Evolutionary conservation across 2,329 filamentous ascomycete genomes (phyloP).

Genomic region (Exophiala sp.): DNA sequence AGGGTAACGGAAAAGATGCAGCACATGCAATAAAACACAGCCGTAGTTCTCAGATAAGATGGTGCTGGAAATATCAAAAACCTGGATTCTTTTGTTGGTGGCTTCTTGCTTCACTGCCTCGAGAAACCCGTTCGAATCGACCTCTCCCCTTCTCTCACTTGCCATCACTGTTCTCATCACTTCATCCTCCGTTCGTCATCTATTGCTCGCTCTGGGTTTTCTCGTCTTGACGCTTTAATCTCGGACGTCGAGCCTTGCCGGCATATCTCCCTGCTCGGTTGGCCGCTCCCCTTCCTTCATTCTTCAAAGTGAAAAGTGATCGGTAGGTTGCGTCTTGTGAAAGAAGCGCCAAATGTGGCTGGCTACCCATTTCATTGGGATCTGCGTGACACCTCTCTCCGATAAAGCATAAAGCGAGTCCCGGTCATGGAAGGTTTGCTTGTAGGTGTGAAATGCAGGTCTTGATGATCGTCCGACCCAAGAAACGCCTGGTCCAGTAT

Average conservation of each 20-base stretch:
- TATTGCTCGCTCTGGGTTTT: not conserved
- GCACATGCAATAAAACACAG: too few relatives aligned
- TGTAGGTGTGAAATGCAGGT: not conserved
- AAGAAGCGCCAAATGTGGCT: conserved; percentile 8
- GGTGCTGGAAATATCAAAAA: not conserved
- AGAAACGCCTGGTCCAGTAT: not conserved
- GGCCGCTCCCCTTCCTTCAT: conserved; percentile 5
- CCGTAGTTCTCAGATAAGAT: too few relatives aligned
- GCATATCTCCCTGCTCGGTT: conserved; percentile 5
- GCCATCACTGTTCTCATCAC: not conserved
- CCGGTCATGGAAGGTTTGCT: not conserved
- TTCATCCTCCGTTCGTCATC: not conserved
- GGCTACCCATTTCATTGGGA: too few relatives aligned
- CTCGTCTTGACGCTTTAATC: too few relatives aligned
- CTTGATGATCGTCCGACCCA: conserved; percentile 3
- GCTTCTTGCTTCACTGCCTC: not conserved
- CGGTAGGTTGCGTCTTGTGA: conserved; percentile 4
- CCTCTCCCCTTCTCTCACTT: not conserved
- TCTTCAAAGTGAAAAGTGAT: too few relatives aligned
- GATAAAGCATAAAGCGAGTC: not conserved
- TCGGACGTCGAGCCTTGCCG: not conserved
- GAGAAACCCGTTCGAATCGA: not conserved
- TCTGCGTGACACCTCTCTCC: too few relatives aligned
- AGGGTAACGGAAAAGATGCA: too few relatives aligned
- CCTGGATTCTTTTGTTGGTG: not conserved